Evolutionary conservation across 768 basidiomycete species (phyloP).

Genomic region (Mycena rosella): DNA sequence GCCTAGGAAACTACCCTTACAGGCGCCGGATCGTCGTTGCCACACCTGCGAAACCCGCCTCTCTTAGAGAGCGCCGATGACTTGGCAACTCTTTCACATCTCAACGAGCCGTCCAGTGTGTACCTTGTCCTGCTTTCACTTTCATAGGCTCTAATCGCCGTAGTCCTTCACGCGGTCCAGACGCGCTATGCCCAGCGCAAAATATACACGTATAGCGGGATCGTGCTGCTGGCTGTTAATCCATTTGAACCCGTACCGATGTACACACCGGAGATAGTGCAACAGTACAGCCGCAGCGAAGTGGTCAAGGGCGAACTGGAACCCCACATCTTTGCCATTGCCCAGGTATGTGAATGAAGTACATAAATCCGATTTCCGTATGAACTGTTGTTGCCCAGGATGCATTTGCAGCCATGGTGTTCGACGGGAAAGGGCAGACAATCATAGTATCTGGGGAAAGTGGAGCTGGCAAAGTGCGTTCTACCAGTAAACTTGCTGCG

Average conservation of each 20-base stretch:
- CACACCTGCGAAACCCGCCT: conserved; percentile 95
- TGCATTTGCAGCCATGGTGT: conserved; percentile 96
- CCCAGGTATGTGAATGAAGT: no score
- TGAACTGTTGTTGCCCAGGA: no score
- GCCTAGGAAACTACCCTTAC: conserved; percentile 80
- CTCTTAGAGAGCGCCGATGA: conserved; percentile 99
- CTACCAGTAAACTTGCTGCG: neutral
- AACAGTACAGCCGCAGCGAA: no score
- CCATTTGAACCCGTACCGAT: conserved; percentile 97
- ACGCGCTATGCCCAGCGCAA: conserved; percentile 97
- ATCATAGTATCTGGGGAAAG: conserved; percentile 99
- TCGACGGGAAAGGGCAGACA: conserved; percentile 94
- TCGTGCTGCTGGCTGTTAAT: conserved; percentile 98
- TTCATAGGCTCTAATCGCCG: conserved; percentile 9
- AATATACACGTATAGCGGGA: conserved; percentile 99
- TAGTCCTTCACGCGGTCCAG: conserved; percentile 95
- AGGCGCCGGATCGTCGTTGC: conserved; percentile 79
- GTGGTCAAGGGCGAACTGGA: conserved; percentile 95
- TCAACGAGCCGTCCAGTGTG: conserved; percentile 96
- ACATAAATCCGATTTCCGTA: no score
- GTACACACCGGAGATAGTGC: conserved; percentile 96
- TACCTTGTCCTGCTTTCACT: conserved; percentile 19
- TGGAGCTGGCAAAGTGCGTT: conserved; percentile 94
- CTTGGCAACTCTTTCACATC: conserved; percentile 95
- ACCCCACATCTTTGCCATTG: conserved; percentile 99